Conservation (phyloP, 768 basidiomycete genomes). For the Tylopilus cervinicoccineus region DNA sequence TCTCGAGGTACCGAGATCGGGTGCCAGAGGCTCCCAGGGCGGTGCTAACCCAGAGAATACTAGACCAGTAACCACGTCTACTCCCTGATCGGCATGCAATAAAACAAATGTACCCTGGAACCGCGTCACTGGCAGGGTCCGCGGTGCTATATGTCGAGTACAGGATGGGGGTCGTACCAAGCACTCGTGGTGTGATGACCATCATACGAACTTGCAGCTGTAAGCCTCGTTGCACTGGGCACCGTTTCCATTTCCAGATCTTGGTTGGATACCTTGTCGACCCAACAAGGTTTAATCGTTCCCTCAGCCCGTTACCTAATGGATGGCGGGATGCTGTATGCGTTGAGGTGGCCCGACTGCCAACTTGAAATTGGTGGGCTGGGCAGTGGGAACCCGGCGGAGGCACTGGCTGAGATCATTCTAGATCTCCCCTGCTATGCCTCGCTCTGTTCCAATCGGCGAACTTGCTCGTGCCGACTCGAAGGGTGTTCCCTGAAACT, state of each 20-base stretch:
- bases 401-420: background rate
- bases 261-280: background rate
- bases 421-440: background rate
- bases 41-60: constrained; percentile 5
- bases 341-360: constrained; percentile 5
- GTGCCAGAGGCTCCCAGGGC: background rate
- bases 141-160: background rate
- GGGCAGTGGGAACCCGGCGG: constrained; percentile 1
- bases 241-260: background rate
- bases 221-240: constrained; percentile 12
- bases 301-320: constrained; percentile 2
- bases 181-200: background rate
- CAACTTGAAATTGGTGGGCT: constrained; percentile 1
- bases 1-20: background rate
- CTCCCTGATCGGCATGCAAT: constrained; percentile 5
- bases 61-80: constrained; percentile 4
- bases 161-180: background rate
- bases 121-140: constrained; percentile 7
- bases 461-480: constrained; percentile 1
- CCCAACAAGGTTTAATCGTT: constrained; percentile 3
- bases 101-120: background rate
- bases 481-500: constrained; percentile 1
- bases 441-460: background rate
- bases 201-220: background rate
- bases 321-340: constrained; percentile 18